Conservation (phyloP, 306 rosid species). For the Prosopis cineraria region DNA sequence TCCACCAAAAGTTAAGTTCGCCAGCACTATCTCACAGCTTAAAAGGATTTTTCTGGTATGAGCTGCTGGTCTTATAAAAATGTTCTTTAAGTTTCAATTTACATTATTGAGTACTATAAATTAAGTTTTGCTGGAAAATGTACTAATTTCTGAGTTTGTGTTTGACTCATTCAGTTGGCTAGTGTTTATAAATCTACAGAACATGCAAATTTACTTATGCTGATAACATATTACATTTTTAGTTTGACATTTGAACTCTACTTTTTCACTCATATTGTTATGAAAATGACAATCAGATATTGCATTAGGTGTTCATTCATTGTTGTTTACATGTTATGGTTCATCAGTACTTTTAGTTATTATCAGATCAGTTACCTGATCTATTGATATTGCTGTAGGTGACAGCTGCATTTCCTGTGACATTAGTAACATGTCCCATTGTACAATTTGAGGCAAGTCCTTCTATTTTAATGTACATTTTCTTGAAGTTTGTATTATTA, state of each 20-base stretch:
- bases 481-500: conserved; percentile 27
- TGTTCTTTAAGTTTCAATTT: conserved; percentile 26
- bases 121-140: conserved; percentile 22
- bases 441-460: conserved; percentile 83
- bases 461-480: conserved; percentile 15
- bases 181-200: neutral
- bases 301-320: neutral
- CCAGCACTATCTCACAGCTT: conserved; percentile 85
- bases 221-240: conserved; percentile 20
- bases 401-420: conserved; percentile 82
- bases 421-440: conserved; percentile 74
- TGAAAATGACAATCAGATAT: conserved; percentile 1
- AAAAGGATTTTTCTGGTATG: conserved; percentile 86
- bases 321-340: conserved; percentile 22
- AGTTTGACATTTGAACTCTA: neutral
- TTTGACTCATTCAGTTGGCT: conserved; percentile 10
- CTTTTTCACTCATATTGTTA: conserved; percentile 12
- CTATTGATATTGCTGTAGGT: conserved; percentile 61
- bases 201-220: conserved; percentile 19
- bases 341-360: conserved; percentile 2
- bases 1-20: conserved; percentile 64
- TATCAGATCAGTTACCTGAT: conserved; percentile 39
- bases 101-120: conserved; percentile 9
- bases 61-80: conserved; percentile 35
- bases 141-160: conserved; percentile 23